A percentile compares a stretch with the other conserved stretches of the same genome.
These are phyloP conservation scores for Debaryomyces sp. DNA, from an alignment of 1,139 yeast species.

Conservation along the genomic window DNA sequence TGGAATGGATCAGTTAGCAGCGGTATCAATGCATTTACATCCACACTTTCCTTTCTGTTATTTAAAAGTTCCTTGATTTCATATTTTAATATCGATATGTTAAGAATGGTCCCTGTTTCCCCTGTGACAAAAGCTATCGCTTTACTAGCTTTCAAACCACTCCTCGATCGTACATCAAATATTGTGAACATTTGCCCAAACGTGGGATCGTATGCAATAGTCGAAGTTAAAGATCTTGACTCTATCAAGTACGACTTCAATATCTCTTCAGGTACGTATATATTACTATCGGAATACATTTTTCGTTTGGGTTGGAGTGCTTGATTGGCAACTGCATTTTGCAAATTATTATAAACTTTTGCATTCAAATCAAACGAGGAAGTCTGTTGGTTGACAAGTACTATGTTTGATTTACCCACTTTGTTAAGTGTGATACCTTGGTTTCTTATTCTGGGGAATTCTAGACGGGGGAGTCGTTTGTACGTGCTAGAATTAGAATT, in stretches of 20 bases:
- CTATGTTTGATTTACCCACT: constrained; percentile 18
- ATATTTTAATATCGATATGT: constrained; percentile 23
- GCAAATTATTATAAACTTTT: constrained; percentile 15
- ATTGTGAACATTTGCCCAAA: constrained; percentile 27
- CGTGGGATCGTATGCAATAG: constrained; percentile 42
- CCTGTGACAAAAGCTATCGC: constrained; percentile 42
- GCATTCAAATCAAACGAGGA: constrained; percentile 17
- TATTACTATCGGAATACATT: constrained; percentile 9
- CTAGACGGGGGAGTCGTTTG: constrained; percentile 17
- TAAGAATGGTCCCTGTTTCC: constrained; percentile 28
- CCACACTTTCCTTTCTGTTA: constrained; percentile 5
- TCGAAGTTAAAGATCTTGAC: constrained; percentile 27
- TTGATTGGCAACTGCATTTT: constrained; percentile 9
- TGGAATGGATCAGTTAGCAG: constrained; percentile 23
- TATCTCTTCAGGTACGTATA: constrained; percentile 28
- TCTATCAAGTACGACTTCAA: constrained; percentile 26
- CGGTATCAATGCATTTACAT: constrained; percentile 11
- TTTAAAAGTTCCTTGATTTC: constrained; percentile 11
- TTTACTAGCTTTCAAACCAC: constrained; percentile 12
- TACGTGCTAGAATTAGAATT: constrained; percentile 12
- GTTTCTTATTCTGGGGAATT: constrained; percentile 27
- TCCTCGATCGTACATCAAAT: constrained; percentile 21
- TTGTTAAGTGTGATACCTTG: constrained; percentile 20
- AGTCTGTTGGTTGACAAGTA: constrained; percentile 12
- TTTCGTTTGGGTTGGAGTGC: constrained; percentile 10